phyloP scores from a whole-genome alignment of 1,284 basidiomycete genomes.

The Irpex rosettiformis region DNA sequence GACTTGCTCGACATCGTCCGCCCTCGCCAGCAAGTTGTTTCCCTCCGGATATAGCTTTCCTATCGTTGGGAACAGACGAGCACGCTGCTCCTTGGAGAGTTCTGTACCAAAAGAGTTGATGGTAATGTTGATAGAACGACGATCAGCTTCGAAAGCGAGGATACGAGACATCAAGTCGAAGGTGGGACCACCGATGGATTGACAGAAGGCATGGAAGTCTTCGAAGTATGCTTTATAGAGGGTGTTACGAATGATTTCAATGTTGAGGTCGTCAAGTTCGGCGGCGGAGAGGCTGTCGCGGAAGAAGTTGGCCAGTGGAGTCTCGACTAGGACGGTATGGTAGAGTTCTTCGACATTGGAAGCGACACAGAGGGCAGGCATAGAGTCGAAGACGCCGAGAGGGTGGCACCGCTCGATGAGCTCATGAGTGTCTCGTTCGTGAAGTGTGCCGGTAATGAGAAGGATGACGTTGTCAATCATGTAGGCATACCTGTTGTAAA shows the following conservation, averaged over 20 bases:
- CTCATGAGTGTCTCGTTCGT: conserved; percentile 97
- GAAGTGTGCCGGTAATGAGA: conserved; percentile 95
- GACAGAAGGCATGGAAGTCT: conserved; percentile 89
- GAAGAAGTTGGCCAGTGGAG: conserved; percentile 97
- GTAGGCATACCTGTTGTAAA: conserved; percentile 78
- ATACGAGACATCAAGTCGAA: conserved; percentile 87
- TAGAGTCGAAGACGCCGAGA: conserved; percentile 95
- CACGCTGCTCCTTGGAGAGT: conserved; percentile 92
- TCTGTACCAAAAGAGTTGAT: conserved; percentile 99
- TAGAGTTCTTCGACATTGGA: conserved; percentile 99
- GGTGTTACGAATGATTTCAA: conserved; percentile 99
- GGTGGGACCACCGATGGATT: conserved; percentile 80
- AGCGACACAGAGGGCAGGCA: conserved; percentile 98
- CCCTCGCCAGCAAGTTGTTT: conserved; percentile 90
- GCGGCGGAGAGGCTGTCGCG: conserved; percentile 92
- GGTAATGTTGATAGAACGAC: conserved; percentile 96
- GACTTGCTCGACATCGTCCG: conserved; percentile 96
- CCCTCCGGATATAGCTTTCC: conserved; percentile 95
- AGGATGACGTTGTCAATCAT: conserved; percentile 99
- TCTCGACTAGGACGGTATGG: conserved; percentile 96
- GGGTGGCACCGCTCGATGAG: conserved; percentile 96
- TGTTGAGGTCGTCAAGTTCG: conserved; percentile 98
- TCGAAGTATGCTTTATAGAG: conserved; percentile 99
- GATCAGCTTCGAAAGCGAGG: conserved; percentile 95
- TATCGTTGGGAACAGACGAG: conserved; percentile 93